phyloP scores from a whole-genome alignment of 2,329 filamentous ascomycete species.

The Penicillium sp. region DNA sequence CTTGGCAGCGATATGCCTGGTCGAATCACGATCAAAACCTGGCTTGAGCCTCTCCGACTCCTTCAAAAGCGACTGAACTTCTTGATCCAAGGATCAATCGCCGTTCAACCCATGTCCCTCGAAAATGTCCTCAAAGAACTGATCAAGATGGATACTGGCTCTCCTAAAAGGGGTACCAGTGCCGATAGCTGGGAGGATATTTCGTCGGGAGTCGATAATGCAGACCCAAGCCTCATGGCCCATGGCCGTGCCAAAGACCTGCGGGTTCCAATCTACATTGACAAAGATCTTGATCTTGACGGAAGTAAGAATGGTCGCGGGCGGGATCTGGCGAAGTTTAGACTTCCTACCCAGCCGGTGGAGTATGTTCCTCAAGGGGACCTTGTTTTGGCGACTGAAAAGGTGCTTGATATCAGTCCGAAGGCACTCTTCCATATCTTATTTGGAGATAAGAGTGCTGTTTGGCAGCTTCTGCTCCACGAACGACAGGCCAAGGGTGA shows the following conservation, averaged over 20 bases:
- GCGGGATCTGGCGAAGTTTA: conserved; percentile 66
- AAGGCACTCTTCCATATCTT: conserved; percentile 95
- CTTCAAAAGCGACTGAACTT: conserved; percentile 82
- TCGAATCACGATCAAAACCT: conserved; percentile 84
- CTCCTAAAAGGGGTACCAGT: conserved; percentile 64
- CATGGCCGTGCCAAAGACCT: conserved; percentile 50
- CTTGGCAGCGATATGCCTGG: conserved; percentile 63
- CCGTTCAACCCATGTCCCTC: conserved; percentile 66
- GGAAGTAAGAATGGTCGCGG: conserved; percentile 32
- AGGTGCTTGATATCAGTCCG: conserved; percentile 83
- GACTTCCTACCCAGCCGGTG: conserved; percentile 76
- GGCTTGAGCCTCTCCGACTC: conserved; percentile 80
- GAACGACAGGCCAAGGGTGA: conserved; percentile 68
- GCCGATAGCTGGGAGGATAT: conserved; percentile 91
- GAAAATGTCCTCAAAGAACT: conserved; percentile 70
- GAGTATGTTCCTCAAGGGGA: conserved; percentile 81
- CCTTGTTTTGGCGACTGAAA: conserved; percentile 70
- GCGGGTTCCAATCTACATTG: conserved; percentile 59
- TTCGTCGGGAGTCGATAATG: conserved; percentile 56
- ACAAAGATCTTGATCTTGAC: conserved; percentile 58
- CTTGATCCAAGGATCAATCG: conserved; percentile 74
- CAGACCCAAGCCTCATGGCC: conserved; percentile 41
- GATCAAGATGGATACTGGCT: conserved; percentile 68
- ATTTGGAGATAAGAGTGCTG: conserved; percentile 92
- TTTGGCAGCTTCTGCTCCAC: conserved; percentile 88